Evolutionary conservation across 352 stramenopile genomes (phyloP).

Genomic region (Phytophthora pistaciae): DNA sequence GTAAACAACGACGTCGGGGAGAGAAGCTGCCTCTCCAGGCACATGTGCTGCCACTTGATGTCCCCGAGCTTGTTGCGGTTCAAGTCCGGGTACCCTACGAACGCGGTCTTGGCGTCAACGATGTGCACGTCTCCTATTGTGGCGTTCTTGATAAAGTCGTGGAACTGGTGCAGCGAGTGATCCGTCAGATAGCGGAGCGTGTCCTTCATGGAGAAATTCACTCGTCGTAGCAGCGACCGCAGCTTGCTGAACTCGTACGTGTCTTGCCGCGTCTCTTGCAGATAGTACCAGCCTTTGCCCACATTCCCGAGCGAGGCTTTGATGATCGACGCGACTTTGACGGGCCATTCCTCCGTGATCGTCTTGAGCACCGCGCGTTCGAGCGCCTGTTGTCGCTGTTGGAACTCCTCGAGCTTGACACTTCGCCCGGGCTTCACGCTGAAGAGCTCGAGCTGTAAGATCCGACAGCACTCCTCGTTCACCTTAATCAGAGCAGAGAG

Average conservation of each 20-base stretch:
- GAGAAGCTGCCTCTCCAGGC: conserved; percentile 70
- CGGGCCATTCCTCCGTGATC: conserved; percentile 86
- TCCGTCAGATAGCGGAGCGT: conserved; percentile 78
- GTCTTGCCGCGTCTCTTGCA: conserved; percentile 85
- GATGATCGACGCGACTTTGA: conserved; percentile 75
- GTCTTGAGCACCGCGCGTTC: conserved; percentile 79
- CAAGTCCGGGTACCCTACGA: conserved; percentile 74
- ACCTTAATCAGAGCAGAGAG: conserved; percentile 81
- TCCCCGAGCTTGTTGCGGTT: conserved; percentile 68
- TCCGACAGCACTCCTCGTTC: conserved; percentile 86
- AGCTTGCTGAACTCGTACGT: conserved; percentile 92
- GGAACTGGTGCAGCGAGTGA: conserved; percentile 79
- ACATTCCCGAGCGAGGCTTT: conserved; percentile 77
- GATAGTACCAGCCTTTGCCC: conserved; percentile 88
- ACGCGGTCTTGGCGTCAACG: conserved; percentile 73
- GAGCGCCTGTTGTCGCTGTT: conserved; percentile 80
- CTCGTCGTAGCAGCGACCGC: conserved; percentile 68
- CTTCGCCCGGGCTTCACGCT: conserved; percentile 76
- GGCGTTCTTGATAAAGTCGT: conserved; percentile 70
- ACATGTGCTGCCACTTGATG: conserved; percentile 85
- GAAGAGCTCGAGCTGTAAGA: conserved; percentile 85
- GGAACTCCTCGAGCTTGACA: conserved; percentile 89
- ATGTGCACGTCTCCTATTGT: conserved; percentile 74
- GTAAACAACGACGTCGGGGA: conserved; percentile 75
- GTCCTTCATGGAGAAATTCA: conserved; percentile 90